phyloP scores from a whole-genome alignment of 2,329 filamentous ascomycete genomes.

The Arachnomyces sp. region DNA sequence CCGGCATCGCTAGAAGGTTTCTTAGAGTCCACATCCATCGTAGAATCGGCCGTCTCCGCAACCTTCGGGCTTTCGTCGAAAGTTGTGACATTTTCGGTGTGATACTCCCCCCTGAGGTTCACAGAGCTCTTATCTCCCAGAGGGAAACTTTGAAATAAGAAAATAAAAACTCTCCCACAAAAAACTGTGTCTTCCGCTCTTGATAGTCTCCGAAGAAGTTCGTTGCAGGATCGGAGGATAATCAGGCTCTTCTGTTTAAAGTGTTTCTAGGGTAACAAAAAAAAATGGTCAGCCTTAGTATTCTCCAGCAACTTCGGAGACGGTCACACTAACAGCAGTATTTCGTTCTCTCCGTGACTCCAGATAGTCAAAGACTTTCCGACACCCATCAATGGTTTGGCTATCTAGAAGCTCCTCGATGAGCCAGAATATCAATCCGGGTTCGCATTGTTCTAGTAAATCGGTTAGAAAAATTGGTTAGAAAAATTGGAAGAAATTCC shows the following conservation, averaged over 20 bases:
- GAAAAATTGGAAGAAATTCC: slow-evolving; percentile 1
- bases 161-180: slow-evolving; percentile 95
- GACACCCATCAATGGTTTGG: slow-evolving; percentile 86
- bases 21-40: slow-evolving; percentile 60
- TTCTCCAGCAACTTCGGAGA: not conserved
- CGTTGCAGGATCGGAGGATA: slow-evolving; percentile 90
- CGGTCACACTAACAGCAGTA: slow-evolving; percentile 54
- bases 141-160: slow-evolving; percentile 96
- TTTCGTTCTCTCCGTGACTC: slow-evolving; percentile 88
- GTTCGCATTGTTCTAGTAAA: slow-evolving; percentile 54
- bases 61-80: slow-evolving; percentile 56
- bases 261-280: slow-evolving; percentile 44
- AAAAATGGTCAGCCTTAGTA: slow-evolving; percentile 8
- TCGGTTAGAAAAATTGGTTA: slow-evolving; percentile 18
- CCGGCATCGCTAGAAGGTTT: slow-evolving; percentile 26
- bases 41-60: slow-evolving; percentile 35
- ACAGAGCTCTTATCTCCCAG: slow-evolving; percentile 95
- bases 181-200: slow-evolving; percentile 95
- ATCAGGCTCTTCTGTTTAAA: slow-evolving; percentile 79
- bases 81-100: slow-evolving; percentile 85
- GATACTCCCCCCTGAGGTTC: slow-evolving; percentile 91
- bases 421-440: slow-evolving; percentile 77
- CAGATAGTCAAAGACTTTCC: slow-evolving; percentile 86
- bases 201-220: slow-evolving; percentile 86
- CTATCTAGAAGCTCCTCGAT: slow-evolving; percentile 94